Conservation (phyloP, 2,329 filamentous ascomycete species). For the Ophiostoma angusticollis region DNA sequence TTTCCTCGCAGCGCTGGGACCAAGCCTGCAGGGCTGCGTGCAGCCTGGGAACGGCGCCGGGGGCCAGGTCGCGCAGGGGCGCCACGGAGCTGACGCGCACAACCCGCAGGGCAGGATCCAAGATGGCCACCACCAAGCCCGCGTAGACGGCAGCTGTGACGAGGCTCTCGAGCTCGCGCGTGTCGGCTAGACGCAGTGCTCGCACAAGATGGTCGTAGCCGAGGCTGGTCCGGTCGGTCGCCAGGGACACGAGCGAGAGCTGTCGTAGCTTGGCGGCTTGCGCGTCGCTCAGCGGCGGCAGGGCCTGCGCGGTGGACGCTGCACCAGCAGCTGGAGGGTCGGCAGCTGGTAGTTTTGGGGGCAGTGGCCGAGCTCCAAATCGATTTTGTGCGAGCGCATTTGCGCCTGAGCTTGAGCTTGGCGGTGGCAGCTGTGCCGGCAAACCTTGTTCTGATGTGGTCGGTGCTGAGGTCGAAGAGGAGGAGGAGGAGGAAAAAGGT, state of each 20-base stretch:
- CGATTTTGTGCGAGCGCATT: no score
- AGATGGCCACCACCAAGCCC: slow-evolving; percentile 65
- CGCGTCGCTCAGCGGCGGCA: slow-evolving; percentile 58
- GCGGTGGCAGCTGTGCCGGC: no score
- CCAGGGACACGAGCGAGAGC: slow-evolving; percentile 74
- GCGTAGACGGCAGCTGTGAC: slow-evolving; percentile 82
- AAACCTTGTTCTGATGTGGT: background rate
- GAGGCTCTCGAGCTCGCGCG: slow-evolving; percentile 67
- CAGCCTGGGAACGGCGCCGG: slow-evolving; percentile 57
- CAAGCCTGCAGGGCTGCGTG: slow-evolving; percentile 57
- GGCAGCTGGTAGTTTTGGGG: background rate
- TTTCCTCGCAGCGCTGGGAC: slow-evolving; percentile 63
- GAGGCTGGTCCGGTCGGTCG: slow-evolving; percentile 53
- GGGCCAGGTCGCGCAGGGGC: slow-evolving; percentile 73
- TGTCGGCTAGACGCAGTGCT: slow-evolving; percentile 52
- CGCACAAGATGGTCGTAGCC: slow-evolving; percentile 58
- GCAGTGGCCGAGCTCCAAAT: background rate
- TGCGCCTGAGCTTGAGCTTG: no score
- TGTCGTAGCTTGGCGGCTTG: slow-evolving; percentile 82
- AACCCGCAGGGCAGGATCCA: slow-evolving; percentile 63
- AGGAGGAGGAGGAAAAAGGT: background rate
- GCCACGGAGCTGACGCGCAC: slow-evolving; percentile 72
- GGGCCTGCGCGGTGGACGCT: no score
- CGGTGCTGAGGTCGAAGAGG: background rate
- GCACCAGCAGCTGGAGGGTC: no score